These are phyloP conservation scores for Starmerella lactis-condensi DNA, from an alignment of 805 yeast genomes.

Conservation along the genomic window DNA sequence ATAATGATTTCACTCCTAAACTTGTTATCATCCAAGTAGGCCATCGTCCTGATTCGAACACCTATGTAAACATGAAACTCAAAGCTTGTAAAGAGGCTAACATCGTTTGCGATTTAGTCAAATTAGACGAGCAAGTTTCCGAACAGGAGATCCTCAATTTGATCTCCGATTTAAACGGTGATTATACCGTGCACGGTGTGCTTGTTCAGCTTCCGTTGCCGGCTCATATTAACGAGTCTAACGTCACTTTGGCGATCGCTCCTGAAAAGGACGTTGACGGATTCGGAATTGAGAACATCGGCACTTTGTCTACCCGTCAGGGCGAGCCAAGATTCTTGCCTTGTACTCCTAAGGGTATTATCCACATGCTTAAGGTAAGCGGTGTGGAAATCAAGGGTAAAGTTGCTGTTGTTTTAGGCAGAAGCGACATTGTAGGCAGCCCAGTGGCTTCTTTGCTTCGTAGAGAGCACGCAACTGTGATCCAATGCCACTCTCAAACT, in stretches of 20 bases:
- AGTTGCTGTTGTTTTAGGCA: slow-evolving; percentile 77
- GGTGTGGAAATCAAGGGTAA: slow-evolving; percentile 56
- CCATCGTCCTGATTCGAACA: slow-evolving; percentile 68
- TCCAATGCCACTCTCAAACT: slow-evolving; percentile 65
- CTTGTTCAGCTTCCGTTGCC: slow-evolving; percentile 87
- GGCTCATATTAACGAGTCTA: slow-evolving; percentile 53
- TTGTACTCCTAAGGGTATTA: slow-evolving; percentile 89
- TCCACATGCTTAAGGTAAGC: slow-evolving; percentile 55
- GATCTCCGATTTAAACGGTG: slow-evolving; percentile 49
- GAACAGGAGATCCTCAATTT: slow-evolving; percentile 40
- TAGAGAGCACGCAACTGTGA: slow-evolving; percentile 66
- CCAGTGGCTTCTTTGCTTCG: slow-evolving; percentile 77
- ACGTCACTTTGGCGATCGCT: slow-evolving; percentile 62
- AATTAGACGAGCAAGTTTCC: slow-evolving; percentile 41
- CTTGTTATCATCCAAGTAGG: slow-evolving; percentile 83
- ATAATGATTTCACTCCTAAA: slow-evolving; percentile 43
- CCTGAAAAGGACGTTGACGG: slow-evolving; percentile 90
- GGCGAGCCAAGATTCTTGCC: slow-evolving; percentile 74
- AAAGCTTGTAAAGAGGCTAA: slow-evolving; percentile 78
- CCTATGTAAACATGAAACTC: slow-evolving; percentile 79
- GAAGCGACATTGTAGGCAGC: slow-evolving; percentile 90
- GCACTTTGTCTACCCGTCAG: slow-evolving; percentile 73
- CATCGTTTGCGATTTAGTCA: slow-evolving; percentile 46
- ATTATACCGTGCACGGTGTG: slow-evolving; percentile 65
- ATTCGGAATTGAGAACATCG: slow-evolving; percentile 71